phyloP scores from a whole-genome alignment of 352 stramenopile species.

The Phytopythium litorale region DNA sequence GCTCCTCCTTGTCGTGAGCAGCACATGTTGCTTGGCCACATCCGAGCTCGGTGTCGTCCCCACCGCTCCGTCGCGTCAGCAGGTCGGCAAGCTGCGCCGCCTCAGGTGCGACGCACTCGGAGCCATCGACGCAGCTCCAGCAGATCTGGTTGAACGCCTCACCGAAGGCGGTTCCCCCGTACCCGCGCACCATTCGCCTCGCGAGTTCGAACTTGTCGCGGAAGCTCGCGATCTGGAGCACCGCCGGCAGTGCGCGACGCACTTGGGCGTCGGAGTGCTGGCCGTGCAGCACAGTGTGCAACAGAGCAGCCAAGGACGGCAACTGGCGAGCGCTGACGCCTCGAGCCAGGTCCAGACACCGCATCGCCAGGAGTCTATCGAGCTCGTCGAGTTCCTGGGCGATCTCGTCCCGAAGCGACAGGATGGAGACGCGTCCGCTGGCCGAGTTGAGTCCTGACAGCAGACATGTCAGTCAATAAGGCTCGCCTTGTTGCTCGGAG shows the following conservation, averaged over 20 bases:
- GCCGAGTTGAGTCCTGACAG: neutral
- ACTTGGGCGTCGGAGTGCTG: constrained; percentile 56
- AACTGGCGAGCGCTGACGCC: constrained; percentile 27
- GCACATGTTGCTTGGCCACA: neutral
- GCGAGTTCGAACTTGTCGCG: constrained; percentile 52
- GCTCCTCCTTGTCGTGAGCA: neutral
- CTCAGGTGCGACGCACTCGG: constrained; percentile 64
- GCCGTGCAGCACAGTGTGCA: constrained; percentile 52
- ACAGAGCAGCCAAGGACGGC: constrained; percentile 46
- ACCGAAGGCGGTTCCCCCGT: constrained; percentile 47
- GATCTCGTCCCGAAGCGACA: constrained; percentile 60
- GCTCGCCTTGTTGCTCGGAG: neutral
- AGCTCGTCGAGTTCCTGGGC: constrained; percentile 65
- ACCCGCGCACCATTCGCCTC: constrained; percentile 43
- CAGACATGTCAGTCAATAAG: neutral
- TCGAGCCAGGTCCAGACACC: constrained; percentile 53
- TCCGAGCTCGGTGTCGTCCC: constrained; percentile 3
- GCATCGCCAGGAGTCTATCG: constrained; percentile 50
- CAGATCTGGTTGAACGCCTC: constrained; percentile 62
- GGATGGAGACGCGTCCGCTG: constrained; percentile 9
- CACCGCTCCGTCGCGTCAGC: constrained; percentile 26
- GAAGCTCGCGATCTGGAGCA: constrained; percentile 58
- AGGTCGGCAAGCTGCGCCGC: constrained; percentile 56
- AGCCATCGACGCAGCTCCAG: constrained; percentile 65
- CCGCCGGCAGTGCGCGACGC: constrained; percentile 46